Base-by-base conservation (phyloP, 2,329 filamentous ascomycete genomes). In the Colletotrichum abscissum region DNA sequence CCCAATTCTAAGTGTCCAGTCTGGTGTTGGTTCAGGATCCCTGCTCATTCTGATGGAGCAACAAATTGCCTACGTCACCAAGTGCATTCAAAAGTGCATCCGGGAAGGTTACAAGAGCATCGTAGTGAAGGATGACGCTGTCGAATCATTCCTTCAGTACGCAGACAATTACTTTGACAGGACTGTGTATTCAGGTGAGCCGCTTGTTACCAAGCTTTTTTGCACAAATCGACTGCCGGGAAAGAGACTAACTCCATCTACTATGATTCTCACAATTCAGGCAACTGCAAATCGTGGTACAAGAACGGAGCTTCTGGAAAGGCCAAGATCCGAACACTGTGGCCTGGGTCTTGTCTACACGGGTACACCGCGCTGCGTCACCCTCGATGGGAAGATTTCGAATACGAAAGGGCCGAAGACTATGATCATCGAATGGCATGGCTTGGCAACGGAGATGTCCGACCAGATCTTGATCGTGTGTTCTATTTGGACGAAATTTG, bases 131-230 rank as follows among this genome's bases (percentile, higher is more conserved):
- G 11, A 56, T 0, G 28, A 19, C 1, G 52, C 33, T 12, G 52
- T 42, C 4, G 24, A 30, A 11, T 65, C 52, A 2, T 70, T 59
- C 12, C 30, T 54, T 24, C 35, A 12, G 14, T 55, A 70, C 33
- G 22, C 62, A 4, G 63, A 66, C 19, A 55, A 60, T 12, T 58
- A 57, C 16, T 69, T 69, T 30, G 52, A 69, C 24, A 57, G 58
- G 12, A 69, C 67, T 14, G 52, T 64, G 1, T 56, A 35, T 35
- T 35, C 33, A 35, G 33, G 33, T 35, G 33, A 35, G 33, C 33
- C 33, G 33, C 5, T 35, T 35, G 33, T 12, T 35, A 35, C 33
- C 33, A 12, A 35, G 33, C 33, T 35, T 35, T 35, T 1, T 35
- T 35, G 4, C 33, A 35, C 11, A 12, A 35, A 4, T 35, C 33